Percentiles rank a stretch among this genome's conserved stretches.
Evolutionary conservation across 2,329 filamentous ascomycete genomes (phyloP).

Genomic region (Pseudonectria buxi): DNA sequence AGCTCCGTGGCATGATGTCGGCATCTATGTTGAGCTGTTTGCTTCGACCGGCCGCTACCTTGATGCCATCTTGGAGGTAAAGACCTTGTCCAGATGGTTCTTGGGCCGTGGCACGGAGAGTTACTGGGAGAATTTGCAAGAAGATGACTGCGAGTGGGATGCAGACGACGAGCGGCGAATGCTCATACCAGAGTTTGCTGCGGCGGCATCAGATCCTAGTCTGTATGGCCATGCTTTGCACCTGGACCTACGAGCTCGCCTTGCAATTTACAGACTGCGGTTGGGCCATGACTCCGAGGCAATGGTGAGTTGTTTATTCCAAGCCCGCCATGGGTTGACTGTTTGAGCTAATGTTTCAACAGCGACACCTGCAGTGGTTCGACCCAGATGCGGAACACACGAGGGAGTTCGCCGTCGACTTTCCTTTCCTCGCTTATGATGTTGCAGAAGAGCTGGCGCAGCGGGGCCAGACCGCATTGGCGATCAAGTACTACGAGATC

Average conservation of each 20-base stretch:
- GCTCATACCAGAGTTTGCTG: conserved; percentile 53
- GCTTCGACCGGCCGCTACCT: conserved; percentile 55
- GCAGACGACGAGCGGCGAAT: conserved; percentile 60
- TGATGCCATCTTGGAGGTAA: conserved; percentile 63
- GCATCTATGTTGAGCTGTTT: conserved; percentile 78
- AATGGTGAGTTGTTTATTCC: conserved; percentile 45
- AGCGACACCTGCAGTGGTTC: conserved; percentile 65
- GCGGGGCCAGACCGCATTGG: conserved; percentile 25
- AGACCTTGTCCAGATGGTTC: conserved; percentile 71
- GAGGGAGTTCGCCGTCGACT: conserved; percentile 51
- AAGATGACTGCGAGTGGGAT: conserved; percentile 90
- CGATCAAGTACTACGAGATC: conserved; percentile 50
- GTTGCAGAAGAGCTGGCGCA: conserved; percentile 40
- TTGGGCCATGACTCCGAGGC: conserved; percentile 66
- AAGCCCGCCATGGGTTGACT: not conserved
- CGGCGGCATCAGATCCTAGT: conserved; percentile 43
- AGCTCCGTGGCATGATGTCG: conserved; percentile 72
- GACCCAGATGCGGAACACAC: conserved; percentile 50
- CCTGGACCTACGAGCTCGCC: conserved; percentile 72
- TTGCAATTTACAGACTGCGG: conserved; percentile 76
- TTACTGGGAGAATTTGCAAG: conserved; percentile 66
- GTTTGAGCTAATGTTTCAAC: conserved; percentile 9
- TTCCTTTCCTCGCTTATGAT: conserved; percentile 74
- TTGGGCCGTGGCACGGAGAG: conserved; percentile 65
- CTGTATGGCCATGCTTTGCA: conserved; percentile 71